Conservation (phyloP, 176 grass and related monocot genomes). For the Hyparrhenia diplandra region DNA sequence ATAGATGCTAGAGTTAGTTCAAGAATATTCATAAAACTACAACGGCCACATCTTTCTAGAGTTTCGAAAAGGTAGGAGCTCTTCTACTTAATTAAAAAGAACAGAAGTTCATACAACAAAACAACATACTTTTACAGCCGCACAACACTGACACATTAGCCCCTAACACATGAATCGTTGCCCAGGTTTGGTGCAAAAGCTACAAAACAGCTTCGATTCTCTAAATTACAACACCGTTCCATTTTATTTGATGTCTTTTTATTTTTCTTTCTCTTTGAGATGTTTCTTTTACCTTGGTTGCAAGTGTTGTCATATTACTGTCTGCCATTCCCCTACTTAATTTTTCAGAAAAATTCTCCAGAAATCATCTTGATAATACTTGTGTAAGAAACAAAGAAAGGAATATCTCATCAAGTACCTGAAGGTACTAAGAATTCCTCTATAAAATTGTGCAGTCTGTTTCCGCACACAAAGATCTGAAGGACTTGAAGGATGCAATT, state of each 20-base stretch:
- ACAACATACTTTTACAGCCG: too few species aligned
- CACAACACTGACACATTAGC: too few species aligned
- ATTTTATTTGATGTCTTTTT: constrained; percentile 8
- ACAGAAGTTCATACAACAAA: too few species aligned
- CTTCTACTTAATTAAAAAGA: too few species aligned
- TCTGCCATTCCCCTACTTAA: background rate
- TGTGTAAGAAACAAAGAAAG: background rate
- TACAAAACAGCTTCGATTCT: too few species aligned
- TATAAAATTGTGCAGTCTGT: constrained; percentile 34
- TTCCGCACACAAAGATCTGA: constrained; percentile 55
- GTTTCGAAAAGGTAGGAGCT: too few species aligned
- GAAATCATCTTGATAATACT: background rate
- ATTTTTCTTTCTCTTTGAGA: background rate
- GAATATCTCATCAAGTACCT: background rate
- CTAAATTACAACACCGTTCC: background rate
- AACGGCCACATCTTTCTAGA: background rate
- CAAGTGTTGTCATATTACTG: background rate
- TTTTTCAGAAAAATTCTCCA: background rate
- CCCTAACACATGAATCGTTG: too few species aligned
- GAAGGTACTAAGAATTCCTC: background rate
- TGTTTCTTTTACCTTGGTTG: background rate
- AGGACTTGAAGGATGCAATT: constrained; percentile 66
- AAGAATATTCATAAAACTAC: background rate
- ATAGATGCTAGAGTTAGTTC: background rate
- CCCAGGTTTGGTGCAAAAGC: too few species aligned